Percentiles rank a stretch among this genome's conserved stretches.
Conservation (phyloP, 805 yeast genomes). For the Candida pseudoglaebosa region DNA sequence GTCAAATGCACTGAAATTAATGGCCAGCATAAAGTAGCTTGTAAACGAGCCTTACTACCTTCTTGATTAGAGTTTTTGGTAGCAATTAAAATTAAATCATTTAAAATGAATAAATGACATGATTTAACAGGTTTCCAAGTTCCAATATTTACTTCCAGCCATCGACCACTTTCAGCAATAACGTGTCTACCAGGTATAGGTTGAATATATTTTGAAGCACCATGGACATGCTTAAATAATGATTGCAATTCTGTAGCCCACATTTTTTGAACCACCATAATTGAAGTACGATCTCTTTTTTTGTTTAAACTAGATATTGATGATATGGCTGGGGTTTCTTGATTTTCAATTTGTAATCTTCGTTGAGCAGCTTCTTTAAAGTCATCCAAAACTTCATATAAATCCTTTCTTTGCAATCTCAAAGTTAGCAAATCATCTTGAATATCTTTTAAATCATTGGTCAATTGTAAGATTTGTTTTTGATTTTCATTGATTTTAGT, state of each 20-base stretch:
- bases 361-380: conserved; percentile 61
- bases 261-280: conserved; percentile 68
- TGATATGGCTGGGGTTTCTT: background rate
- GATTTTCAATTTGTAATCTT: conserved; percentile 43
- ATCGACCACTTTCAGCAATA: conserved; percentile 71
- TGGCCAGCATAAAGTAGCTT: conserved; percentile 79
- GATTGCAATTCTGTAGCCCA: conserved; percentile 74
- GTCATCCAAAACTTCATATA: conserved; percentile 55
- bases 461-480: conserved; percentile 54
- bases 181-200: conserved; percentile 78
- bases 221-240: conserved; percentile 79
- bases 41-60: conserved; percentile 37
- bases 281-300: conserved; percentile 60
- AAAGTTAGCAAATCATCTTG: conserved; percentile 60
- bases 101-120: conserved; percentile 70
- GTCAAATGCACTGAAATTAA: conserved; percentile 53
- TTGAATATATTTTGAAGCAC: conserved; percentile 79
- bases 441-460: conserved; percentile 58
- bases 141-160: conserved; percentile 84
- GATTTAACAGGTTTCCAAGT: conserved; percentile 78
- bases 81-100: conserved; percentile 75
- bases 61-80: conserved; percentile 45
- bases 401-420: conserved; percentile 54
- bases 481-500: conserved; percentile 58
- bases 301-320: conserved; percentile 9